These are phyloP conservation scores for Phytophthora cajani DNA, from an alignment of 352 stramenopile genomes.

Conservation along the genomic window DNA sequence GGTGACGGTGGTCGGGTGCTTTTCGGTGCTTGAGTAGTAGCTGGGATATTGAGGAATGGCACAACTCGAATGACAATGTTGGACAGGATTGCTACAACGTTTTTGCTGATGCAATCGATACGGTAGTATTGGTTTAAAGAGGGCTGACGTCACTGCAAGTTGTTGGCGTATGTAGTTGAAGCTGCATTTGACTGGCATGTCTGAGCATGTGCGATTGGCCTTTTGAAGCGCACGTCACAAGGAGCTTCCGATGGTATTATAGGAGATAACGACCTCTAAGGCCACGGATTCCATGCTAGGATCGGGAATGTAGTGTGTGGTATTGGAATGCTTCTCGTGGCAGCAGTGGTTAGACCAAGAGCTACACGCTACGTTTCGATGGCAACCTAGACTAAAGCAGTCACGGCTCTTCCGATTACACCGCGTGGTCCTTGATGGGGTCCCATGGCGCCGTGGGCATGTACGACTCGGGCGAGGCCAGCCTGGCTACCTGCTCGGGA, in stretches of 20 bases:
- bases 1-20: too few species aligned
- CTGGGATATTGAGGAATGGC: slow-evolving; percentile 23
- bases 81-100: neutral
- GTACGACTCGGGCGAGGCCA: slow-evolving; percentile 55
- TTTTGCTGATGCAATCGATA: neutral
- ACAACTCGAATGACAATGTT: neutral
- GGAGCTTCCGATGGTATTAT: too few species aligned
- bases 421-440: slow-evolving; percentile 49
- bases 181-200: neutral
- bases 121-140: neutral
- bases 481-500: slow-evolving; percentile 32
- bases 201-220: neutral
- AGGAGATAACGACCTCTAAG: too few species aligned
- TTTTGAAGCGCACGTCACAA: too few species aligned
- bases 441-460: slow-evolving; percentile 48
- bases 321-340: too few species aligned
- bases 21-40: slow-evolving; percentile 6
- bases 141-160: neutral
- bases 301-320: too few species aligned
- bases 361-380: too few species aligned
- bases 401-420: slow-evolving; percentile 1
- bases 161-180: neutral
- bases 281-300: too few species aligned
- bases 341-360: too few species aligned
- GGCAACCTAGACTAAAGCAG: too few species aligned